Evolutionary conservation across 2,329 filamentous ascomycete genomes (phyloP).

Genomic region (Fusarium sp.): DNA sequence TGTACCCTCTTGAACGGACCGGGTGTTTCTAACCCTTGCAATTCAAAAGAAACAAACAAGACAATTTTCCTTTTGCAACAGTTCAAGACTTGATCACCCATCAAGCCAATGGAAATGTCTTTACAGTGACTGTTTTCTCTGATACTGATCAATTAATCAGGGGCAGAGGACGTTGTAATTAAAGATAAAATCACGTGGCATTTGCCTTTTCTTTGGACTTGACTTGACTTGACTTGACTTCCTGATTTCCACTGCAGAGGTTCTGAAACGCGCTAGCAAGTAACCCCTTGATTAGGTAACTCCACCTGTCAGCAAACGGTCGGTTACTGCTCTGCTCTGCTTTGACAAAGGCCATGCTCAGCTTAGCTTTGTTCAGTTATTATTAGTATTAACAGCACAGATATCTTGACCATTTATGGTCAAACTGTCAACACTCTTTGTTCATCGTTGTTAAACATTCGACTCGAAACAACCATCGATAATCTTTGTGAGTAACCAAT

Average conservation of each 20-base stretch:
- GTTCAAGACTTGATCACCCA: background rate
- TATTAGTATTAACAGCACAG: background rate
- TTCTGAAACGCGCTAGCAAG: constrained; percentile 33
- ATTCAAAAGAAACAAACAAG: constrained; percentile 26
- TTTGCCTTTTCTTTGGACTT: constrained; percentile 20
- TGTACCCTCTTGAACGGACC: constrained; percentile 27
- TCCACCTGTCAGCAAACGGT: background rate
- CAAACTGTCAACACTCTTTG: background rate
- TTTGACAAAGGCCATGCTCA: background rate
- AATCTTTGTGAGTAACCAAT: background rate
- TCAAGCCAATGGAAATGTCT: background rate
- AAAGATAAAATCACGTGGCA: constrained; percentile 15
- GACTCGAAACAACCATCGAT: background rate
- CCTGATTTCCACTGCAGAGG: background rate
- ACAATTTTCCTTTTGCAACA: background rate
- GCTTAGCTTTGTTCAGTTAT: background rate
- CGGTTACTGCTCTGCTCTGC: background rate
- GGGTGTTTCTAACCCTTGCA: constrained; percentile 38
- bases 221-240: constrained; percentile 11
- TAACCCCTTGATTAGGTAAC: constrained; percentile 9
- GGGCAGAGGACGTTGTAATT: background rate
- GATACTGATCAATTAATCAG: background rate
- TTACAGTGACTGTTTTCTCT: background rate
- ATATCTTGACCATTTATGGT: background rate
- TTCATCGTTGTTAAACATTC: background rate